phyloP scores from a whole-genome alignment of 768 basidiomycete genomes.

The Guyanaporus albipodus region DNA sequence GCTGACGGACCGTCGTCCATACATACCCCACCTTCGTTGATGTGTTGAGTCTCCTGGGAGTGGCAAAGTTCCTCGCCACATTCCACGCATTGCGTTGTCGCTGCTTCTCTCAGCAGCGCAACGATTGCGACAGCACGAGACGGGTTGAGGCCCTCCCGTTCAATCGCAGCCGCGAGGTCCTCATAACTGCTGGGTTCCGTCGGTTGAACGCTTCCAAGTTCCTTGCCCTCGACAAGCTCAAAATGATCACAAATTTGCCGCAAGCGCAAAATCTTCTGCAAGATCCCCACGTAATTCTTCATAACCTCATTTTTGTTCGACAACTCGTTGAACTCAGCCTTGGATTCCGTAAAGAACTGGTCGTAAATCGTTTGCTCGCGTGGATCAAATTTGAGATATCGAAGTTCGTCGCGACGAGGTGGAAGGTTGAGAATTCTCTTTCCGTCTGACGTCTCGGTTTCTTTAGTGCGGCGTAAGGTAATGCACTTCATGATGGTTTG shows the following conservation, averaged over 20 bases:
- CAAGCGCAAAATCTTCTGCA: conserved; percentile 93
- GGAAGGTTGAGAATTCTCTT: conserved; percentile 84
- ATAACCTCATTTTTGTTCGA: conserved; percentile 88
- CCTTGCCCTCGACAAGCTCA: conserved; percentile 79
- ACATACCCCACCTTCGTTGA: conserved; percentile 38
- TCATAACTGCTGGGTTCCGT: conserved; percentile 63
- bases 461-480: conserved; percentile 94
- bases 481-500: conserved; percentile 97
- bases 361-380: conserved; percentile 86
- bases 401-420: conserved; percentile 83
- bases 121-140: conserved; percentile 79
- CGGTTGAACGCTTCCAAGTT: conserved; percentile 39
- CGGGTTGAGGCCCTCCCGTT: conserved; percentile 72
- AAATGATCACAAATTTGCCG: conserved; percentile 98
- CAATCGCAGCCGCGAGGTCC: conserved; percentile 71
- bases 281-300: conserved; percentile 97
- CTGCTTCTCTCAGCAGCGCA: conserved; percentile 78
- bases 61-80: conserved; percentile 75
- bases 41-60: conserved; percentile 39
- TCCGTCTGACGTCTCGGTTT: conserved; percentile 76
- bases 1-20: conserved; percentile 51
- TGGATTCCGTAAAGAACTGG: conserved; percentile 83
- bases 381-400: conserved; percentile 77
- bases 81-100: conserved; percentile 84
- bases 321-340: conserved; percentile 86